phyloP scores from a whole-genome alignment of 331 rosid genomes.

The Spiraea crenata region DNA sequence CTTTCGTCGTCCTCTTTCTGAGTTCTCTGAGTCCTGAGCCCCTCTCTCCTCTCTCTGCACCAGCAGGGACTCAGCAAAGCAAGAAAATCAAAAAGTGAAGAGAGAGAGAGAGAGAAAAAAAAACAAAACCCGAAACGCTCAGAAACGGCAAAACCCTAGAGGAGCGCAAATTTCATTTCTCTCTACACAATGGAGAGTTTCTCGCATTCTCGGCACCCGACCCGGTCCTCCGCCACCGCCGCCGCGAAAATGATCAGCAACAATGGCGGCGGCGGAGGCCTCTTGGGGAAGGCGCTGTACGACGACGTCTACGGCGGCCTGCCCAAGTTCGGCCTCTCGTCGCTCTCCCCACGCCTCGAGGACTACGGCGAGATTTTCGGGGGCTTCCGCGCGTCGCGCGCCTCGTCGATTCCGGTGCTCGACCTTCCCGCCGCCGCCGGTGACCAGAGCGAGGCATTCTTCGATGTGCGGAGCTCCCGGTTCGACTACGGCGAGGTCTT shows the following conservation, averaged over 20 bases:
- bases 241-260: slow-evolving; percentile 51
- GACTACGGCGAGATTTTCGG: slow-evolving; percentile 94
- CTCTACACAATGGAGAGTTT: slow-evolving; percentile 53
- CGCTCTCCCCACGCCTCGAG: slow-evolving; percentile 83
- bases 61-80: slow-evolving; percentile 18
- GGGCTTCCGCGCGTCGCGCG: slow-evolving; percentile 68
- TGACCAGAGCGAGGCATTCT: slow-evolving; percentile 59
- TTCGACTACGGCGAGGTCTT: slow-evolving; percentile 82
- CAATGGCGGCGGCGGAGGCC: slow-evolving; percentile 19
- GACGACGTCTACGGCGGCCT: slow-evolving; percentile 94
- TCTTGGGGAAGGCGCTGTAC: slow-evolving; percentile 47
- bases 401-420: slow-evolving; percentile 83
- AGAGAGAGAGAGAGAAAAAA: slow-evolving; percentile 3
- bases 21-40: slow-evolving; percentile 17
- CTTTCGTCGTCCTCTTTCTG: slow-evolving; percentile 42
- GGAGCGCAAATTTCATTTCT: slow-evolving; percentile 22
- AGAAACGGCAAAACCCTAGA: slow-evolving; percentile 31
- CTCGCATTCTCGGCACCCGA: slow-evolving; percentile 67
- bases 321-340: slow-evolving; percentile 60
- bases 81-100: slow-evolving; percentile 31
- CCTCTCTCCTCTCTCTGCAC: slow-evolving; percentile 6
- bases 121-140: slow-evolving; percentile 5
- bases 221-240: slow-evolving; percentile 48
- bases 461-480: slow-evolving; percentile 60
- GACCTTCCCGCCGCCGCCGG: slow-evolving; percentile 72